These are phyloP conservation scores for Coriaria nepalensis DNA, from an alignment of 306 rosid genomes.

Conservation along the genomic window DNA sequence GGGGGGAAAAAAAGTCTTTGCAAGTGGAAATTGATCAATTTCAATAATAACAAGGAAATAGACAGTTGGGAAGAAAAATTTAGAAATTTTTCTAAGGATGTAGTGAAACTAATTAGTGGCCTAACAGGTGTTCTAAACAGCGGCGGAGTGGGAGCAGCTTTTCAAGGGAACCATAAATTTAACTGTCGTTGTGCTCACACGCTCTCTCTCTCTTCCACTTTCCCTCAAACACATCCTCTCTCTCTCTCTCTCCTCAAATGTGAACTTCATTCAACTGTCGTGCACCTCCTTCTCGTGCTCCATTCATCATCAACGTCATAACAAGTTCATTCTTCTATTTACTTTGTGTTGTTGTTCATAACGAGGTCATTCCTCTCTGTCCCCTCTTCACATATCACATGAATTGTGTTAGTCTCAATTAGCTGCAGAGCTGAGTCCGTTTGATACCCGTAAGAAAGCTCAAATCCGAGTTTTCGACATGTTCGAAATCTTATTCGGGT, in stretches of 20 bases:
- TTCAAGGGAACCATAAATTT: constrained; percentile 15
- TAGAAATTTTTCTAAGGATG: too few species aligned
- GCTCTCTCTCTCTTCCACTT: constrained; percentile 8
- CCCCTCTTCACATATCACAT: background rate
- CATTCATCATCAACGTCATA: background rate
- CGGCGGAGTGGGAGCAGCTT: constrained; percentile 38
- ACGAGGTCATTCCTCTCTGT: background rate
- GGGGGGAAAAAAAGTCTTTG: too few species aligned
- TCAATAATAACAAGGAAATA: too few species aligned
- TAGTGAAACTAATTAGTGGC: background rate
- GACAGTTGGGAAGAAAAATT: too few species aligned
- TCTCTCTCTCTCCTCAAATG: constrained; percentile 10
- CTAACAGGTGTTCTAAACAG: constrained; percentile 28
- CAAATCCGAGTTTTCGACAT: constrained; percentile 21
- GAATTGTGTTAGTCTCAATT: background rate
- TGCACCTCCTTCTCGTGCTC: constrained; percentile 7
- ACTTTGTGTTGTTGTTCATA: background rate
- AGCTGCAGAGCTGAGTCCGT: constrained; percentile 20
- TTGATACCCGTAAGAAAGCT: constrained; percentile 4
- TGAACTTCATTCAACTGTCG: constrained; percentile 18
- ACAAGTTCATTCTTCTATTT: too few species aligned
- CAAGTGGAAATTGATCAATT: too few species aligned
- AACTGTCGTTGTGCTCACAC: constrained; percentile 21
- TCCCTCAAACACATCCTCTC: constrained; percentile 40
- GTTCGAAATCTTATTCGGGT: constrained; percentile 65